Base-by-base conservation (phyloP, 2,329 filamentous ascomycete species). In the Aspergillus tubingensis region DNA sequence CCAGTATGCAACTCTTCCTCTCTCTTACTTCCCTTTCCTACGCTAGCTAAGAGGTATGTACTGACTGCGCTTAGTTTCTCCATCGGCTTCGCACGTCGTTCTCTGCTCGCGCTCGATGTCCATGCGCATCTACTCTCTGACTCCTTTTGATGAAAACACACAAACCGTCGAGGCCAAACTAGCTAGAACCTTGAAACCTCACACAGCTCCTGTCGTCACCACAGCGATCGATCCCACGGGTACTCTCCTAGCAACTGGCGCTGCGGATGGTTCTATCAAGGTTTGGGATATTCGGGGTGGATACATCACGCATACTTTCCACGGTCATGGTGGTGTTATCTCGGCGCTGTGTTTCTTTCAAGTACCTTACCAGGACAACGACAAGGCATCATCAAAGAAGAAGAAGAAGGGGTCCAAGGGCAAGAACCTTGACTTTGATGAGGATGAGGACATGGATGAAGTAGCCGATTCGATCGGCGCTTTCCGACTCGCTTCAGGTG, bases 311-410 rank as follows among this genome's bases (percentile, higher is more conserved):
- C 95, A 99, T 77, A 96, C 92, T 0, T 96, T 99, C 76, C 90
- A 94, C 67, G 93, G 93, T 1, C 94, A 96, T 59, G 92, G 92
- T 61, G 93, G 95, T 8, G 85, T 99, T 21, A 86, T 99, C 4
- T 96, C 95, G 11, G 92, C 95, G 0, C 82, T 99, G 17, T 89
- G 89, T 68, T 98, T 99, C 77, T 99, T 98, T 74, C 89, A 96
- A 71, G 82, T 91, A 15, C 82, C 88, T 23, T 73, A 79, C 10
- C 70, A 72, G 47, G 72, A 76, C 10, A 72, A 67, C 43, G 79
- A 80, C 10, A 74, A 72, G 11, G 76, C 79, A 32, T 74, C 76
- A 6, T 74, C 72, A 3, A 65, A 67, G 2, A 73, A 74, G 62
- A 82, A 80, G 74, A 82, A 73, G 65, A 84, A 76, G 73, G 83